phyloP scores from a whole-genome alignment of 73 alveolate species.

The Tetrahymena thermophila region DNA sequence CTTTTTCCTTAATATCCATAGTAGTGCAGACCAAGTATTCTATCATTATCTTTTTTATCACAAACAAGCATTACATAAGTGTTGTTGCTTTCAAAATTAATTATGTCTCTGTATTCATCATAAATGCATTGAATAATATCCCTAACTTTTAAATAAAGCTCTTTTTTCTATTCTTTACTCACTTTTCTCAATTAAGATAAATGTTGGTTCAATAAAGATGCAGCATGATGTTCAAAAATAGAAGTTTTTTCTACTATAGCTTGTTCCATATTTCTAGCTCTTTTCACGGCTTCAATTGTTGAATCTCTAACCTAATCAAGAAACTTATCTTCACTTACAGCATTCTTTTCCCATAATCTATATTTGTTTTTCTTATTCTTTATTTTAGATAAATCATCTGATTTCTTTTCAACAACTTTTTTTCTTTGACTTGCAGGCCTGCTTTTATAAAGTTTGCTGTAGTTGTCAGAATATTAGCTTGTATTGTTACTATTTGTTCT shows the following conservation, averaged over 20 bases:
- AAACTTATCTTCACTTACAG: neutral
- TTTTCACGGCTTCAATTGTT: neutral
- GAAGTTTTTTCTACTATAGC: neutral
- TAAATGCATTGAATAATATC: neutral
- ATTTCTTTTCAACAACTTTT: neutral
- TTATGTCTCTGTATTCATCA: neutral
- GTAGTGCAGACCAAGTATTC: neutral
- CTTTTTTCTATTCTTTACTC: neutral
- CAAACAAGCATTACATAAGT: neutral
- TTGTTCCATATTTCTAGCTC: neutral
- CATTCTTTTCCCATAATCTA: neutral
- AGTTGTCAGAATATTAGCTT: neutral
- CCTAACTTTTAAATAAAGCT: neutral
- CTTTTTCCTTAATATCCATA: neutral
- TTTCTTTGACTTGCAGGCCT: neutral
- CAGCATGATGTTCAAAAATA: neutral
- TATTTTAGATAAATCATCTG: neutral
- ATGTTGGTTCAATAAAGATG: neutral
- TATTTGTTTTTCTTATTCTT: neutral
- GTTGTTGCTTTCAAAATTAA: neutral
- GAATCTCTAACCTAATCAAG: neutral
- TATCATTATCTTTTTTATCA: neutral
- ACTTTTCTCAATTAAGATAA: neutral
- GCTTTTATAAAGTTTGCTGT: neutral
- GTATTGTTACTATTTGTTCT: neutral